Evolutionary conservation across 768 basidiomycete species (phyloP).

Genomic region (button mushroom (Agaricus bisporus)): DNA sequence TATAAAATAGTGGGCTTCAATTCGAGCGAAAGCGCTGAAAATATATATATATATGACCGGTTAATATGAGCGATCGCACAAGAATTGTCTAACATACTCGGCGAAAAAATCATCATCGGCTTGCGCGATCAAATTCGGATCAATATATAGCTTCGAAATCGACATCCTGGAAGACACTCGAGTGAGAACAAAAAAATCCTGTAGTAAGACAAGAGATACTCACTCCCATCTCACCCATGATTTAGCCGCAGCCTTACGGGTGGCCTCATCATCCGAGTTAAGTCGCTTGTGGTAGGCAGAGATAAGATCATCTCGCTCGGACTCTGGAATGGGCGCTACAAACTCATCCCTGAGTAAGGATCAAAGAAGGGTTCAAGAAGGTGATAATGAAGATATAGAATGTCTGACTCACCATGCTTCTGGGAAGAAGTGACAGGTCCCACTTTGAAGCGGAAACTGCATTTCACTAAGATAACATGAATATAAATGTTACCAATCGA

Average conservation of each 20-base stretch:
- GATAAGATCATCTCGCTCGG: conserved; percentile 72
- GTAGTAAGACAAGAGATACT: conserved; percentile 21
- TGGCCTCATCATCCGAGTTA: conserved; percentile 63
- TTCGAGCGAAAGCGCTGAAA: conserved; percentile 75
- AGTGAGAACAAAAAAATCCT: neutral
- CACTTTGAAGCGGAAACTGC: conserved; percentile 89
- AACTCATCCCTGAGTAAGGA: conserved; percentile 68
- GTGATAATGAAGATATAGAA: too few relatives aligned
- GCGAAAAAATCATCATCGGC: conserved; percentile 73
- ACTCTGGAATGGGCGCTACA: conserved; percentile 71
- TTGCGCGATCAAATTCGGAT: conserved; percentile 58
- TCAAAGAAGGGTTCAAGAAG: neutral
- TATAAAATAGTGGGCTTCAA: conserved; percentile 90
- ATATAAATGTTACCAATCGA: neutral
- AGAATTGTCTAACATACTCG: conserved; percentile 36
- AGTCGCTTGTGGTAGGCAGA: conserved; percentile 80
- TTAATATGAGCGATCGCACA: neutral
- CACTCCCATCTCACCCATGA: conserved; percentile 95
- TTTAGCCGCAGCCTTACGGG: conserved; percentile 62
- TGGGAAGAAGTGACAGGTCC: conserved; percentile 75
- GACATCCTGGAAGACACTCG: conserved; percentile 51
- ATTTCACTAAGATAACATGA: conserved; percentile 49
- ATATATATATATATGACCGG: neutral
- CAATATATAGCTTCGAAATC: conserved; percentile 72
- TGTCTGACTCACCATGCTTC: conserved; percentile 63